Evolutionary conservation across 129 eudicot genomes (phyloP), one percentile per base, ranked within the genome.

Genomic region (Artemisia tridentata): DNA sequence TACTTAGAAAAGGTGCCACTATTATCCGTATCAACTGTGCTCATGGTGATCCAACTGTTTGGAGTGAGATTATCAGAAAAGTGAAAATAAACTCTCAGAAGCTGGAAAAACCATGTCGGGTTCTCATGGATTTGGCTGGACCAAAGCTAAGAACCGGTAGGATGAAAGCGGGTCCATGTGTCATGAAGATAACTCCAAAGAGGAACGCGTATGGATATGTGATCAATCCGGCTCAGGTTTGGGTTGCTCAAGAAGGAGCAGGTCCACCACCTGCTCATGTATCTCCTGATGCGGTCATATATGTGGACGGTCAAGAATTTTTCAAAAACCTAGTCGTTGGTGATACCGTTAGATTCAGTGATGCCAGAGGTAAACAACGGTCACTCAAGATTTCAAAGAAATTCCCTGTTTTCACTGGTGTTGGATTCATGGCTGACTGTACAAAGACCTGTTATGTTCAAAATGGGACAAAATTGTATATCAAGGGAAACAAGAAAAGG

Each of bases 61-160:
- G 96, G 96, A 81, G 85, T 69, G 91, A 88, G 86, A 88, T 86
- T 62, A 84, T 83, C 56, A 83, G 72, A 79, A 86, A 84, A 73
- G 89, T 83, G 72, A 83, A 77, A 72, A 50, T 46, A 61, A 79
- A 68, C 78, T 83, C 91, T 52, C 91, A 86, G 61, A 78, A 65
- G 85, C 83, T 88, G 27, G 96, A 88, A 78, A 88, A 72, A 43
- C 91, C 88, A 7, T 88, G 96, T 48, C 74, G 86, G 67, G 51
- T 86, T 34, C 91, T 88, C 79, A 86, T 88, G 96, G 96, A 88
- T 77, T 69, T 88, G 80, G 96, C 96, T 53, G 96, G 96, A 77
- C 91, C 91, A 41, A 86, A 88, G 79, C 89, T 88, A 38, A 77
- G 96, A 70, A 86, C 91, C 9, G 89, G 86, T 76, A 86, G 72